Evolutionary conservation across 2,329 filamentous ascomycete genomes (phyloP).

Genomic region (Acephala macrosclerotiorum): DNA sequence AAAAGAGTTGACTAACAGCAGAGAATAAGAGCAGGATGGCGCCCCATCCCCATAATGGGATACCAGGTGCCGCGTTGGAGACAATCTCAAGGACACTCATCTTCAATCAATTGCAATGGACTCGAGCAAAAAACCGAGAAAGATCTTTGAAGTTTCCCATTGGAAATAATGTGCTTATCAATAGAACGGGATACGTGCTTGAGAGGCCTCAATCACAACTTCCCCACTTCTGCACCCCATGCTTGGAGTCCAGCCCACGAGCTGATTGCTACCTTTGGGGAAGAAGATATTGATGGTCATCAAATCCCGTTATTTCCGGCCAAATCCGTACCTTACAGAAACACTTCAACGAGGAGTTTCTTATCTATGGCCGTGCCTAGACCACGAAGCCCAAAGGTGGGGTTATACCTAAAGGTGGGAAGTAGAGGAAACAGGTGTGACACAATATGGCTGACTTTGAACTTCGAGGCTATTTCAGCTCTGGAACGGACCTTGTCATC

Average conservation of each 20-base stretch:
- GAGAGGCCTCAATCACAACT: neutral
- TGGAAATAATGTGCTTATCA: neutral
- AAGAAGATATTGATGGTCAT: neutral
- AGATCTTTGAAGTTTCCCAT: neutral
- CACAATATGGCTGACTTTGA: neutral
- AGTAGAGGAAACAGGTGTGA: neutral
- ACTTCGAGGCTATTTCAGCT: neutral
- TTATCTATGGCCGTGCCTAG: neutral
- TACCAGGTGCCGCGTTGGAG: neutral
- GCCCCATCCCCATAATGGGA: neutral
- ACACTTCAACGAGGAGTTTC: neutral
- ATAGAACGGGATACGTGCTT: neutral
- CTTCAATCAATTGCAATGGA: neutral
- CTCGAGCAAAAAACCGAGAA: neutral
- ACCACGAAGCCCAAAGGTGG: neutral
- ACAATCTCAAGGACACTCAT: constrained; percentile 1
- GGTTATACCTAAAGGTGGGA: neutral
- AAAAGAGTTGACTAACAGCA: neutral
- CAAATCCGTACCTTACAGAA: neutral
- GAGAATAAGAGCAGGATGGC: neutral
- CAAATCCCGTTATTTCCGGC: neutral
- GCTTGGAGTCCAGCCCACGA: neutral
- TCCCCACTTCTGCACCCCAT: constrained; percentile 2
- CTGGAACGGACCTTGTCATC: neutral
- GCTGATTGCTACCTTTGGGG: neutral